Percentiles rank a stretch among this genome's conserved stretches.
Evolutionary conservation across 2,329 filamentous ascomycete species (phyloP).

Genomic region (Penicillium expansum): DNA sequence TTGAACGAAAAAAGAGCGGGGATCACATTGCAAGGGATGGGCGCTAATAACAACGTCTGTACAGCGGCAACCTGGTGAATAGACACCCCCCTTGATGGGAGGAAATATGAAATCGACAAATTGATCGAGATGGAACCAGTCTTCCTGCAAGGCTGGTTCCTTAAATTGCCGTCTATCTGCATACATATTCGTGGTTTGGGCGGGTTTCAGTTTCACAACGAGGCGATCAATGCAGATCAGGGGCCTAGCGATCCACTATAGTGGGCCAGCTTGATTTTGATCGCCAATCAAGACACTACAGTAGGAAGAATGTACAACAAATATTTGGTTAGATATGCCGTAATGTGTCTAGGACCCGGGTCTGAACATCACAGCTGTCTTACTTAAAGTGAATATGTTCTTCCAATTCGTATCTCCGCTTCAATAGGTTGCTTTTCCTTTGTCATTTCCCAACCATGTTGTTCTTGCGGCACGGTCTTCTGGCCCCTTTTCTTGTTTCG

Average conservation of each 20-base stretch:
- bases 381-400: conserved; percentile 15
- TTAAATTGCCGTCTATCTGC: neutral
- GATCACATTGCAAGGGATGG: conserved; percentile 5
- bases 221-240: conserved; percentile 23
- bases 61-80: neutral
- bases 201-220: conserved; percentile 1
- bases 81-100: neutral
- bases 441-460: conserved; percentile 11
- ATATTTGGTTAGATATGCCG: conserved; percentile 11
- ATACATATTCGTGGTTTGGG: neutral
- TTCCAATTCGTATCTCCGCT: neutral
- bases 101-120: neutral
- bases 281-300: conserved; percentile 18
- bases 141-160: conserved; percentile 12
- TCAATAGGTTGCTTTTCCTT: conserved; percentile 2
- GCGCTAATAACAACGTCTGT: neutral
- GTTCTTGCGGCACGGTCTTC: conserved; percentile 8
- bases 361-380: neutral
- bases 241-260: conserved; percentile 5
- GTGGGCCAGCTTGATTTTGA: conserved; percentile 13
- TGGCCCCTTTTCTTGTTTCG: conserved; percentile 8
- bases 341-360: conserved; percentile 10
- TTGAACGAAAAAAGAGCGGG: neutral
- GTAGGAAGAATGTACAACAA: conserved; percentile 14
- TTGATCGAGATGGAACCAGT: neutral